Evolutionary conservation across 78 protist genomes (phyloP).

Genomic region (Dictyostelium citrinum): DNA sequence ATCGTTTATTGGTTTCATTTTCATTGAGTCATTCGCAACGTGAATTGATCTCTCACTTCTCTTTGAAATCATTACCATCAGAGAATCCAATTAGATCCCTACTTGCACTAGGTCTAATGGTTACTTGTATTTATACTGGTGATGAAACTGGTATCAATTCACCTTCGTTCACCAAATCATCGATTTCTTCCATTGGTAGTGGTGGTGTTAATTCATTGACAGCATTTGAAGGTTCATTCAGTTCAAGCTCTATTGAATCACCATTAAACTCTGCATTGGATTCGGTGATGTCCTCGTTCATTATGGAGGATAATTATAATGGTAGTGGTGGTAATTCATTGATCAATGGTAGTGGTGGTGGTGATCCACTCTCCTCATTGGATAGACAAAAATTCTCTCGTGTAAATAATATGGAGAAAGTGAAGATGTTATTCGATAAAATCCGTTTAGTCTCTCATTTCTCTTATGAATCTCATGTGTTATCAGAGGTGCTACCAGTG

Average conservation of each 20-base stretch:
- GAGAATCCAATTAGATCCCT: slow-evolving; percentile 72
- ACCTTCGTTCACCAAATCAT: slow-evolving; percentile 3
- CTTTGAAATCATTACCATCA: slow-evolving; percentile 57
- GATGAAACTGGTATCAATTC: slow-evolving; percentile 62
- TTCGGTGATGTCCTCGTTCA: not conserved
- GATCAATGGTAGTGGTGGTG: not conserved
- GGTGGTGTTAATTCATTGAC: not conserved
- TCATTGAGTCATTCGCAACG: slow-evolving; percentile 53
- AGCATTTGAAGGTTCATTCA: slow-evolving; percentile 31
- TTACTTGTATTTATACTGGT: slow-evolving; percentile 68
- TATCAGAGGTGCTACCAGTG: slow-evolving; percentile 48
- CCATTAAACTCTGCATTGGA: not conserved
- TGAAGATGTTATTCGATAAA: slow-evolving; percentile 70
- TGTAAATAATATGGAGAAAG: slow-evolving; percentile 70
- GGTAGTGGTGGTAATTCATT: slow-evolving; percentile 1
- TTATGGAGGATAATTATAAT: not conserved
- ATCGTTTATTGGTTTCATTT: slow-evolving; percentile 48
- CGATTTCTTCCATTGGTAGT: not conserved
- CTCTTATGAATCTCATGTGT: slow-evolving; percentile 32
- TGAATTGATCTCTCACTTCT: slow-evolving; percentile 57
- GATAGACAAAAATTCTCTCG: slow-evolving; percentile 22
- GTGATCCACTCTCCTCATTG: not conserved
- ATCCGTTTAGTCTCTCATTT: slow-evolving; percentile 51
- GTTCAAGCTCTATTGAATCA: not conserved
- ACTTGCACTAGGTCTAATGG: slow-evolving; percentile 51